These are phyloP conservation scores for Plenodomus lindquistii DNA, from an alignment of 2,329 filamentous ascomycete genomes.

Conservation along the genomic window DNA sequence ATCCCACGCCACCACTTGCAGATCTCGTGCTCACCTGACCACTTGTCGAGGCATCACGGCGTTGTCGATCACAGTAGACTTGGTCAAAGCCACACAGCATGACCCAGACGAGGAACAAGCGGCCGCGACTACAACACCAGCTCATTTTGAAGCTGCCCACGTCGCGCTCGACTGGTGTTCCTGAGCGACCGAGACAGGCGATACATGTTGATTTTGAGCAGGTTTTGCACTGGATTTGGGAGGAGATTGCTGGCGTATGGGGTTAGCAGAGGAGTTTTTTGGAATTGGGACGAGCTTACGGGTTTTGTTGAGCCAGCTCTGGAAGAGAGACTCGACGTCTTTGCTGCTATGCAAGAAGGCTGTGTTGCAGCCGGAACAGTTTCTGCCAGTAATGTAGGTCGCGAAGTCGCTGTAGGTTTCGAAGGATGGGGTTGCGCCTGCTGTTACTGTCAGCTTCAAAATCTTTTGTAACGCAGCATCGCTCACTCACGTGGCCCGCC, in stretches of 20 bases:
- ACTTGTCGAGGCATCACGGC: slow-evolving; percentile 8
- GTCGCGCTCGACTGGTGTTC: slow-evolving; percentile 3
- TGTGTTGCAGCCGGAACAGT: slow-evolving; percentile 1
- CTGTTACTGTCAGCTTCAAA: neutral
- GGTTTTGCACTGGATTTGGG: slow-evolving; percentile 11
- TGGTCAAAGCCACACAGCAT: slow-evolving; percentile 41
- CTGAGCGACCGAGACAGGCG: slow-evolving; percentile 2
- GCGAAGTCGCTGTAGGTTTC: slow-evolving; percentile 4
- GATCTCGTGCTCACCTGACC: neutral
- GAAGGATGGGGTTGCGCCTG: neutral
- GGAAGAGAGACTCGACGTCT: slow-evolving; percentile 8
- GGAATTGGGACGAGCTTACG: neutral
- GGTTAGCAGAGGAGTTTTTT: neutral
- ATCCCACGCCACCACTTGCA: slow-evolving; percentile 7
- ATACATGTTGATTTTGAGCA: slow-evolving; percentile 15
- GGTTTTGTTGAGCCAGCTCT: slow-evolving; percentile 10
- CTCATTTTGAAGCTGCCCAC: slow-evolving; percentile 3
- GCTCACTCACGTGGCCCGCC: neutral
- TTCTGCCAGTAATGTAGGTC: slow-evolving; percentile 1
- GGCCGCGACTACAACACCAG: slow-evolving; percentile 40
- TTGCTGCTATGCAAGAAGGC: neutral
- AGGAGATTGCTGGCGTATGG: neutral
- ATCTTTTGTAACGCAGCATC: neutral
- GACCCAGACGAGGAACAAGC: slow-evolving; percentile 38
- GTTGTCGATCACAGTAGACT: slow-evolving; percentile 16